phyloP scores from a whole-genome alignment of 257 asterid species.

The Fraxinus pennsylvanica region DNA sequence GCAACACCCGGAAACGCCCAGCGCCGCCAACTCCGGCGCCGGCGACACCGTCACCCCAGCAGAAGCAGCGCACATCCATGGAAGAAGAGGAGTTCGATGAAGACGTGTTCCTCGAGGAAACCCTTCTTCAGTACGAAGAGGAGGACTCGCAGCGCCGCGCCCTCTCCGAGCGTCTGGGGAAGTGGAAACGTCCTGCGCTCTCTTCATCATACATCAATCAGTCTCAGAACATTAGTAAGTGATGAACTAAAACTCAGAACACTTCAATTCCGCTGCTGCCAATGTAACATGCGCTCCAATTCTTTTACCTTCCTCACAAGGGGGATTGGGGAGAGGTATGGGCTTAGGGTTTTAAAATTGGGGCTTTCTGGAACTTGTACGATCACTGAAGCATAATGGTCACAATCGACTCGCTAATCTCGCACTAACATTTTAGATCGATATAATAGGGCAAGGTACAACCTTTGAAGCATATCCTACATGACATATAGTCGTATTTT shows the following conservation, averaged over 20 bases:
- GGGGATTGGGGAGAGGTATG: neutral
- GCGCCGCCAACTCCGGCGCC: slow-evolving; percentile 42
- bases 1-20: slow-evolving; percentile 58
- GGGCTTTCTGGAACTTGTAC: neutral
- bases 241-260: slow-evolving; percentile 9
- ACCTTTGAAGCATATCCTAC: neutral
- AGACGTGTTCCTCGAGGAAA: slow-evolving; percentile 82
- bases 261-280: slow-evolving; percentile 5
- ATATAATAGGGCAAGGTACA: neutral
- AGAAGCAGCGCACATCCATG: slow-evolving; percentile 55
- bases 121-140: slow-evolving; percentile 73
- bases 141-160: slow-evolving; percentile 61
- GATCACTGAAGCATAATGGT: neutral
- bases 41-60: slow-evolving; percentile 52
- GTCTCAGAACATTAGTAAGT: slow-evolving; percentile 63
- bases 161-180: slow-evolving; percentile 59
- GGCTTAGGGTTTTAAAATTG: slow-evolving; percentile 18
- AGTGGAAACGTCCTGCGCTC: slow-evolving; percentile 80
- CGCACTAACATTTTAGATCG: neutral
- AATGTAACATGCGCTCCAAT: slow-evolving; percentile 15
- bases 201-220: slow-evolving; percentile 48
- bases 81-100: slow-evolving; percentile 90
- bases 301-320: slow-evolving; percentile 11
- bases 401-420: neutral
- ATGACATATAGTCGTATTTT: too few species aligned